Evolutionary conservation across 768 basidiomycete genomes (phyloP).

Genomic region (Guyanaporus albipodus): DNA sequence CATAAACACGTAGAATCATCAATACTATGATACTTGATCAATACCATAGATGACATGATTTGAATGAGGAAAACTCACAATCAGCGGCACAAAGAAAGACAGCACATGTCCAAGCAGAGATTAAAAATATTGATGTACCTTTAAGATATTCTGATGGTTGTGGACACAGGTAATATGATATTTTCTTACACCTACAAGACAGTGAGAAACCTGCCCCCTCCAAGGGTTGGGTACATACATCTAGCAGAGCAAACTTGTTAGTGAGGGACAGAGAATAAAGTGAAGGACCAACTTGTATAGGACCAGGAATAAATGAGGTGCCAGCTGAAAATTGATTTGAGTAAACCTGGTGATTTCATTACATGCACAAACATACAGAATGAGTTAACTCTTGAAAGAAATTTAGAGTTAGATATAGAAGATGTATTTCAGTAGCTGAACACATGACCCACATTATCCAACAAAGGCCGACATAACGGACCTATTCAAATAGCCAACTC

Average conservation of each 20-base stretch:
- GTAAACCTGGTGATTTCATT: neutral
- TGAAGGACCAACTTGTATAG: neutral
- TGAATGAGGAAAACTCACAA: no score
- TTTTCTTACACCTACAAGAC: no score
- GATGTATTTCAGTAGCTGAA: no score
- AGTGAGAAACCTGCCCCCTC: no score
- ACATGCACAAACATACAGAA: neutral
- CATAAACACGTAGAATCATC: no score
- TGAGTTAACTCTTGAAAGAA: neutral
- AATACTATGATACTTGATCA: no score
- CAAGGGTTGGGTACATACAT: neutral
- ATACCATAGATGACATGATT: no score
- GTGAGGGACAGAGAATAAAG: neutral
- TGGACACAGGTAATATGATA: no score
- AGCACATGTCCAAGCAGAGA: neutral
- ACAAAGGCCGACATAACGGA: constrained; percentile 4
- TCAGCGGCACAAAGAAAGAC: neutral
- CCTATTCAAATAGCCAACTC: neutral
- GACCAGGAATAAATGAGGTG: neutral
- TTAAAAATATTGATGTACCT: neutral
- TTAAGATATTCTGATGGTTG: neutral
- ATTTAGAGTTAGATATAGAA: no score
- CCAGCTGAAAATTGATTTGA: neutral
- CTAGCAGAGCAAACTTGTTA: neutral
- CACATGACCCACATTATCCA: no score